Evolutionary conservation across 352 stramenopile species (phyloP), one percentile per base, ranked within the genome.

Genomic region (Blastocystis hominis): DNA sequence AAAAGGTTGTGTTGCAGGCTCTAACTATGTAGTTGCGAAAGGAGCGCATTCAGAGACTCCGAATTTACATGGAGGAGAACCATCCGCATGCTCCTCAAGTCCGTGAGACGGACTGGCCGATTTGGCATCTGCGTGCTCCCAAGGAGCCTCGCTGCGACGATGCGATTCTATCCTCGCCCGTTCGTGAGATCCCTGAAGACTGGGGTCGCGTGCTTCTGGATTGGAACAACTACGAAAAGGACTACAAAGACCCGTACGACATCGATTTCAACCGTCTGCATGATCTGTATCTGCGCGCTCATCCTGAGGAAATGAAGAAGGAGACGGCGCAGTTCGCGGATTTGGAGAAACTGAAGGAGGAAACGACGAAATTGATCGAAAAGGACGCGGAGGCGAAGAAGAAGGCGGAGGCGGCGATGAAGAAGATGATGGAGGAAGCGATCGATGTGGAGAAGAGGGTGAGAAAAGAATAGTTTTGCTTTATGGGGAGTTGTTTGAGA

Each of bases 51-150:
- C 38, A 87, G 24, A 38, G 77, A 75, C 66, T 87, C 36, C 62
- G 66, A 9, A 87, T 87, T 30, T 87, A 77, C 53, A 87, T 87
- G 77, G 77, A 59, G 9, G 77, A 77, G 2, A 20, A 72, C 2
- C 53, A 87, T 77, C 68, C 68, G 34, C 77, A 87, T 87, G 62
- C 42, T 77, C 62, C 77, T 50, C 77, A 76, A 88, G 75, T 89
- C 4, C 53, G 54, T 66, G 72, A 84, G 17, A 64, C 13, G 7
- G 72, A 84, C 50, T 84, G 72, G 72, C 30, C 40, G 3, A 68
- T 84, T 15, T 84, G 72, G 72, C 9, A 84, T 47, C 62, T 84
- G 72, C 72, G 53, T 13, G 17, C 20, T 9, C 34, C 50, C 15
- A 40, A 34, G 38, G 72, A 84, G 36, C 72, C 72, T 50, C 72